A percentile compares a stretch with the other conserved stretches of the same genome.
phyloP scores from a whole-genome alignment of 495 filamentous ascomycete genomes.

The Penicillium soppii region DNA sequence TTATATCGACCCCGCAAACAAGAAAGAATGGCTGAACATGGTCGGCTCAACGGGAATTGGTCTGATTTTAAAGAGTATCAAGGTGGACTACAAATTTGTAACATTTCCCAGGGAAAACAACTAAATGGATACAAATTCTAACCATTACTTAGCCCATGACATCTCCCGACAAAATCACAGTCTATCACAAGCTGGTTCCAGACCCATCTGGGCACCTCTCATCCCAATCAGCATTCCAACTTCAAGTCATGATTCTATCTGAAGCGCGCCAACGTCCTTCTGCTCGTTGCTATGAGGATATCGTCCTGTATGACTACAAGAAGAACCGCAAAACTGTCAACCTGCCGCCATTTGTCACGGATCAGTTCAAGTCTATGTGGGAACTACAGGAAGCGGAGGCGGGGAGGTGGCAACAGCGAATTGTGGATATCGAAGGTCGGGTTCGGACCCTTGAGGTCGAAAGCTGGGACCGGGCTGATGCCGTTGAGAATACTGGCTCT shows the following conservation, averaged over 20 bases:
- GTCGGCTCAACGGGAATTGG: conserved; percentile 65
- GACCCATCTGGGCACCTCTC: conserved; percentile 40
- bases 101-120: conserved; percentile 19
- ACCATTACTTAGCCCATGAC: conserved; percentile 67
- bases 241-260: conserved; percentile 67
- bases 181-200: conserved; percentile 78
- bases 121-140: background rate
- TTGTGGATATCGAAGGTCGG: conserved; percentile 52
- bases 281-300: conserved; percentile 76
- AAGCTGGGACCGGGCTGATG: conserved; percentile 72
- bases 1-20: conserved; percentile 64
- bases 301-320: conserved; percentile 82
- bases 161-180: conserved; percentile 82
- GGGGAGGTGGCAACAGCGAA: conserved; percentile 41
- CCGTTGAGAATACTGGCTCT: conserved; percentile 68
- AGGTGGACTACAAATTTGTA: conserved; percentile 90
- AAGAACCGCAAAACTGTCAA: conserved; percentile 45
- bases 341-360: conserved; percentile 66
- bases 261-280: conserved; percentile 78
- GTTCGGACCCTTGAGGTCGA: conserved; percentile 64
- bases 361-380: conserved; percentile 65
- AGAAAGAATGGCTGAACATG: conserved; percentile 68
- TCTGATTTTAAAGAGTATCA: conserved; percentile 78
- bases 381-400: conserved; percentile 64
- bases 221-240: conserved; percentile 51